A percentile compares a stretch with the other conserved stretches of the same genome.
These are phyloP conservation scores for Leishmania arabica DNA, from an alignment of 208 protist genomes.

Conservation along the genomic window DNA sequence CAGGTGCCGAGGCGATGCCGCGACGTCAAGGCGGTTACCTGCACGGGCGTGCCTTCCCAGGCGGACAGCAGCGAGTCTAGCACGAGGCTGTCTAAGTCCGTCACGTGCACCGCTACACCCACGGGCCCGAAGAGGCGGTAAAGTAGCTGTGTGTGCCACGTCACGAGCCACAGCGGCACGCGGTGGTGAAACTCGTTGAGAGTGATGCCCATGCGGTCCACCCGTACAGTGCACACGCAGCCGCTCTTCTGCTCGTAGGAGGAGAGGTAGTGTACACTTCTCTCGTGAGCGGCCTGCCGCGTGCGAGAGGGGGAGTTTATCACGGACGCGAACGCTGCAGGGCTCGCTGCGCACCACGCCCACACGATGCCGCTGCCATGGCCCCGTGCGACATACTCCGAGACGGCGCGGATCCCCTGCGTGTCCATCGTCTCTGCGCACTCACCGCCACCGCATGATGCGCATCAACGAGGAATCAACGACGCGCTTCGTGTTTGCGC, in stretches of 20 bases:
- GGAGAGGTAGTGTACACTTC: constrained; percentile 14
- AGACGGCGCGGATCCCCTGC: constrained; percentile 10
- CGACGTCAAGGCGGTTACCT: constrained; percentile 17
- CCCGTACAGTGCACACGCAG: constrained; percentile 12
- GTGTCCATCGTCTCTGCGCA: constrained; percentile 3
- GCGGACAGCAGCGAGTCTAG: constrained; percentile 14
- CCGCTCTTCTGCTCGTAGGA: neutral
- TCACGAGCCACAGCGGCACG: constrained; percentile 26
- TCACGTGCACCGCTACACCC: constrained; percentile 14
- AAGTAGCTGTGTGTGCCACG: constrained; percentile 26
- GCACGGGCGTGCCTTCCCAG: constrained; percentile 24
- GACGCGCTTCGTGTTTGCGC: neutral
- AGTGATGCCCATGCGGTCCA: constrained; percentile 12
- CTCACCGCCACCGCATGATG: neutral
- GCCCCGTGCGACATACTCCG: constrained; percentile 4
- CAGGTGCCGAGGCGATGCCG: constrained; percentile 18
- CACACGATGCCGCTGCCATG: constrained; percentile 6
- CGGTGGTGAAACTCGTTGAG: constrained; percentile 13
- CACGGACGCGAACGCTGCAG: neutral
- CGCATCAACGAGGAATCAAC: neutral
- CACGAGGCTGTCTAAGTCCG: constrained; percentile 15
- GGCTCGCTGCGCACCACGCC: constrained; percentile 13
- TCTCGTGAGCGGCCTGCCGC: neutral
- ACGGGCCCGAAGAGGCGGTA: constrained; percentile 22
- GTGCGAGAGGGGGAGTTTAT: constrained; percentile 8